Evolutionary conservation across 805 yeast genomes (phyloP).

Genomic region (Candida xyloterini): DNA sequence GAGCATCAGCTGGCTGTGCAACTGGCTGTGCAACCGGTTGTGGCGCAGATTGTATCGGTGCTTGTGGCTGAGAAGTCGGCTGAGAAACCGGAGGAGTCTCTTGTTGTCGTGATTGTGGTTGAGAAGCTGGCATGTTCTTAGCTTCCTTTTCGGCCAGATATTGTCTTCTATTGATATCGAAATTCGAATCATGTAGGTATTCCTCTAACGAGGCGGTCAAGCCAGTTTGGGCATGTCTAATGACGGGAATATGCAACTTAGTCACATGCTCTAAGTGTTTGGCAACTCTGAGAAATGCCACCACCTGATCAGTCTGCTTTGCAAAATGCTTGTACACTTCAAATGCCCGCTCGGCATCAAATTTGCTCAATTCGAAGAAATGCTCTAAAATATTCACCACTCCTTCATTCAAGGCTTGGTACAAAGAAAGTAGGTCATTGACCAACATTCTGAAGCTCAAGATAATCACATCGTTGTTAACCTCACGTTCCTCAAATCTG

Average conservation of each 20-base stretch:
- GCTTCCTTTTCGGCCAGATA: conserved; percentile 65
- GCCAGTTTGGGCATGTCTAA: conserved; percentile 96
- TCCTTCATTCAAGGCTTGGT: conserved; percentile 92
- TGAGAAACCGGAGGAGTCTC: conserved; percentile 12
- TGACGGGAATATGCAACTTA: conserved; percentile 89
- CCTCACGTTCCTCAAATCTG: conserved; percentile 72
- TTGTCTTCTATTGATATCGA: conserved; percentile 75
- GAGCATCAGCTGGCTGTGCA: conserved; percentile 13
- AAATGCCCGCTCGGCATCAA: conserved; percentile 84
- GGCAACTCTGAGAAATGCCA: conserved; percentile 82
- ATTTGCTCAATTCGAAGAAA: conserved; percentile 85
- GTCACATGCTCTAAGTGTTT: conserved; percentile 85
- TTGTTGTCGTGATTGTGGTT: conserved; percentile 1
- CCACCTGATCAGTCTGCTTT: conserved; percentile 81
- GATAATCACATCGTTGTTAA: conserved; percentile 77
- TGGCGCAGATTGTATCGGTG: conserved; percentile 7
- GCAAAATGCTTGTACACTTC: conserved; percentile 83
- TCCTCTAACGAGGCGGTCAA: conserved; percentile 83
- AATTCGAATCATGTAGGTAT: conserved; percentile 81
- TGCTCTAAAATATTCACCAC: conserved; percentile 91
- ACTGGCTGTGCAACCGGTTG: conserved; percentile 8
- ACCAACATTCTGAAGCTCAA: conserved; percentile 86
- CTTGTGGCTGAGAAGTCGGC: conserved; percentile 4
- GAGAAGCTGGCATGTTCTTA: conserved; percentile 26
- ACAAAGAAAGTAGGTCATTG: conserved; percentile 81